These are phyloP conservation scores for Perkinsus olseni DNA, from an alignment of 169 alveolate genomes.

Conservation along the genomic window DNA sequence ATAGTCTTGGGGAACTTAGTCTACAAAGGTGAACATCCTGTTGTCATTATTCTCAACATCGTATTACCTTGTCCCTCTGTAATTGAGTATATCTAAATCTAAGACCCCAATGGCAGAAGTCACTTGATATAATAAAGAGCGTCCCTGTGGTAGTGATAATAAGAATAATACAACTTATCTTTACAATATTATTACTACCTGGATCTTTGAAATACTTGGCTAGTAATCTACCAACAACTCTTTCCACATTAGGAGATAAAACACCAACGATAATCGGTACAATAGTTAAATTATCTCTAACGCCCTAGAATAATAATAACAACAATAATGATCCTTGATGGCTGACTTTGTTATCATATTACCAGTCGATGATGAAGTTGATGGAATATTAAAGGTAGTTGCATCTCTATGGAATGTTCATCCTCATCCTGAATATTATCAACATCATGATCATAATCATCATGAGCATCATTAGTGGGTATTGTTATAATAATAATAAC, in stretches of 20 bases:
- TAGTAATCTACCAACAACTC: neutral
- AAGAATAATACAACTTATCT: neutral
- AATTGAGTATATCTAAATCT: neutral
- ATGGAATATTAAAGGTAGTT: neutral
- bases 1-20: neutral
- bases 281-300: neutral
- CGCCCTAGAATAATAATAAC: neutral
- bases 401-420: neutral
- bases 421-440: neutral
- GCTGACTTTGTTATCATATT: neutral
- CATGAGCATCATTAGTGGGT: no score
- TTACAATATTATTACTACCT: neutral
- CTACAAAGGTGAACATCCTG: no score
- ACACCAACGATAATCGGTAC: neutral
- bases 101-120: conserved; percentile 7
- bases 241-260: neutral
- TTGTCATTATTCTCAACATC: no score
- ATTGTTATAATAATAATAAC: neutral
- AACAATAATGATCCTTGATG: neutral
- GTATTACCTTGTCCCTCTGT: neutral
- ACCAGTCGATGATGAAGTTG: neutral
- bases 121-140: neutral
- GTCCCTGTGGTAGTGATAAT: neutral
- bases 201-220: neutral
- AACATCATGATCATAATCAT: neutral